These are phyloP conservation scores for Proliferodiscus dingleyae DNA, from an alignment of 2,329 filamentous ascomycete species.

Conservation along the genomic window DNA sequence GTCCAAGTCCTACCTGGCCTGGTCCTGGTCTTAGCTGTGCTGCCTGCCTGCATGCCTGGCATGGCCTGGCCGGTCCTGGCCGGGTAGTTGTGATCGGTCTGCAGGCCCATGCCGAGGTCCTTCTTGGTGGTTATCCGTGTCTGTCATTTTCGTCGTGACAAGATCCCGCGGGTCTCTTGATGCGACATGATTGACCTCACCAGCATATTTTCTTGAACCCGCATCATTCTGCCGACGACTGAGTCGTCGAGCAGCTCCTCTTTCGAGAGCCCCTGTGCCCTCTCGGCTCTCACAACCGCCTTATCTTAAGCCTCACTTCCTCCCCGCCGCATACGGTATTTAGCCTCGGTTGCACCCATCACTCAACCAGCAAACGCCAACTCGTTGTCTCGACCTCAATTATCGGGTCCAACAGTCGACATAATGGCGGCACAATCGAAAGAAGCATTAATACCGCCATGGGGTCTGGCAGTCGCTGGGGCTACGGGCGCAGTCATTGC, in stretches of 20 bases:
- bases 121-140: too few relatives aligned
- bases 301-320: background rate
- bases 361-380: background rate
- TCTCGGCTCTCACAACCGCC: background rate
- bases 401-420: background rate
- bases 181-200: background rate
- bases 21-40: too few relatives aligned
- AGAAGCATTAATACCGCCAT: constrained; percentile 63
- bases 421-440: constrained; percentile 31
- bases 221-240: background rate
- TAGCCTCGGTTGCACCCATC: constrained; percentile 11
- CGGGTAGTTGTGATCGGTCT: too few relatives aligned
- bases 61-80: too few relatives aligned
- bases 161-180: background rate
- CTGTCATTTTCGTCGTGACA: too few relatives aligned
- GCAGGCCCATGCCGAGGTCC: too few relatives aligned
- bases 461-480: constrained; percentile 89
- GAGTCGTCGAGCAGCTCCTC: background rate
- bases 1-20: too few relatives aligned
- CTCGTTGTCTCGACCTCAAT: background rate
- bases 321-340: background rate
- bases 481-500: constrained; percentile 90
- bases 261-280: background rate
- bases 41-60: too few relatives aligned
- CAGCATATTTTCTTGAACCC: background rate